Evolutionary conservation across 2,329 filamentous ascomycete species (phyloP).

Genomic region (Trichoderma atrobrunneum): DNA sequence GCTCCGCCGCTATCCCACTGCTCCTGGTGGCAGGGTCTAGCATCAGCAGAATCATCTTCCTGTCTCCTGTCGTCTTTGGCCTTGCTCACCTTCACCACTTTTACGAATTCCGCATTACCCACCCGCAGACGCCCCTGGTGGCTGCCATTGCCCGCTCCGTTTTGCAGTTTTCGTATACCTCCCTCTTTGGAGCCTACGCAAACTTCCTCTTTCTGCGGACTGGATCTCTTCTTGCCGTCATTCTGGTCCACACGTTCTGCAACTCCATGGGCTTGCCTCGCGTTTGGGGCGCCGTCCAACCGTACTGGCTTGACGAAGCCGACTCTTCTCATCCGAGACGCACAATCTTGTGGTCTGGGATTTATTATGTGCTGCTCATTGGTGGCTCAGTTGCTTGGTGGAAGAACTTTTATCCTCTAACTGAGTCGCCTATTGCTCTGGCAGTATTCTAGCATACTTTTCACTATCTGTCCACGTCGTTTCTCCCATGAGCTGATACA

Average conservation of each 20-base stretch:
- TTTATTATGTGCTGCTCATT: constrained; percentile 77
- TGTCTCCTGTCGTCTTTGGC: constrained; percentile 86
- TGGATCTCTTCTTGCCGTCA: constrained; percentile 72
- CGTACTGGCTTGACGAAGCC: constrained; percentile 37
- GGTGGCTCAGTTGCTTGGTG: constrained; percentile 71
- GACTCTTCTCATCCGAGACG: constrained; percentile 26
- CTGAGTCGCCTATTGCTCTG: constrained; percentile 45
- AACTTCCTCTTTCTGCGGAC: constrained; percentile 86
- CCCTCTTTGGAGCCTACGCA: constrained; percentile 88
- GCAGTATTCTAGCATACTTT: constrained; percentile 29
- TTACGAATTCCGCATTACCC: constrained; percentile 84
- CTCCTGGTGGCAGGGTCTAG: constrained; percentile 68
- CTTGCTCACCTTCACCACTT: constrained; percentile 94
- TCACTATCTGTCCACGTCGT: background rate
- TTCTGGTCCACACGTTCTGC: constrained; percentile 81
- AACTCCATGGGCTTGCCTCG: constrained; percentile 89
- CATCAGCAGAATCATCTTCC: constrained; percentile 63
- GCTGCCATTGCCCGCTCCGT: constrained; percentile 68
- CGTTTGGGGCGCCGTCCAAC: constrained; percentile 75
- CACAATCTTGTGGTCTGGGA: constrained; percentile 60
- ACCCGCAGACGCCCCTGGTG: constrained; percentile 64
- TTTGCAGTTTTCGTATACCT: constrained; percentile 87
- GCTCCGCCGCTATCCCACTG: constrained; percentile 78
- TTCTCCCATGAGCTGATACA: background rate
- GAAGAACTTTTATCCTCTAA: constrained; percentile 67